Base-by-base conservation (phyloP, 2,329 filamentous ascomycete genomes). In the Xylaria hypoxylon region DNA sequence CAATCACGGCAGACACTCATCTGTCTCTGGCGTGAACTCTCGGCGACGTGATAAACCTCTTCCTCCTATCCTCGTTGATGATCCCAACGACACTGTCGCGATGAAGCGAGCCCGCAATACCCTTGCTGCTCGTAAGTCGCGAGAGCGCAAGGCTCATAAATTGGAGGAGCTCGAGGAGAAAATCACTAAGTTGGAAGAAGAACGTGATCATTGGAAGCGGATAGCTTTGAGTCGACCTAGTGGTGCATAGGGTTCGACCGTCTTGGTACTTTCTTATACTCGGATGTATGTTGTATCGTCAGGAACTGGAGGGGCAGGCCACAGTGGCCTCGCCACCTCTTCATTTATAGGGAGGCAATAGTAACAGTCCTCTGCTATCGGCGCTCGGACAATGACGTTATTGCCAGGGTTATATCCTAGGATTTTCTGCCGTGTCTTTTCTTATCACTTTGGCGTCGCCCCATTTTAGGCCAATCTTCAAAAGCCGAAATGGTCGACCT, bases 41-140 rank as follows among this genome's bases (percentile, higher is more conserved):
- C 91, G 92, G 71, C 90, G 92, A 78, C 91, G 92, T 70, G 89
- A 93, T 76, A 95, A 94, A 85, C 90, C 91, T 69, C 83, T 97
- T 62, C 90, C 92, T 69, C 90, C 90, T 6, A 94, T 97, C 77
- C 82, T 91, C 67, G 87, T 94, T 42, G 87, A 90, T 31, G 92
- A 97, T 72, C 87, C 89, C 0, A 81, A 74, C 47, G 94, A 97
- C 75, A 87, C 86, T 10, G 79, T 91, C n/a, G 93, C 93, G 22
- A 87, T 94, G 85, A 97, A 97, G 89, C 92, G 95, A 78, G 94
- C 94, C 57, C 91, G 94, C 72, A 98, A 97, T 79, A 97, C 94
- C 8, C 87, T 96, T 78, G 95, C 95, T 19, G 95, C 95, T 74
- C 93, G 95, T 72, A 97, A 97, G 82, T 97, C 94, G 66, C 90